Evolutionary conservation across 2,329 filamentous ascomycete species (phyloP).

Genomic region (Sporothrix mexicana): DNA sequence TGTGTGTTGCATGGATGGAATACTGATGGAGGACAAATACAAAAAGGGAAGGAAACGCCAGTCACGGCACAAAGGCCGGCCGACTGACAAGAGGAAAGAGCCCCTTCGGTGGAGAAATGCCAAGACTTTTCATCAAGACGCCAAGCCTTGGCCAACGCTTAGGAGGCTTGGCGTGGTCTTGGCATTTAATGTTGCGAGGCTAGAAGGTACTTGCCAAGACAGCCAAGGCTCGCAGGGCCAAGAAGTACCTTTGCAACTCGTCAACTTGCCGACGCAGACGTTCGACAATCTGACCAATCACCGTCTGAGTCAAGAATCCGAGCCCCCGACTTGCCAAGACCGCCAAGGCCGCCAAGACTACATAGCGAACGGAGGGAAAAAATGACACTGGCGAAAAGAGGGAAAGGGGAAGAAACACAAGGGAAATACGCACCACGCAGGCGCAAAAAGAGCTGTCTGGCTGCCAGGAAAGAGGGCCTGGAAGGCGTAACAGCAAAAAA

Average conservation of each 20-base stretch:
- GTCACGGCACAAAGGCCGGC: constrained; percentile 25
- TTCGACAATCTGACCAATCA: constrained; percentile 31
- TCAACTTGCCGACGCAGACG: constrained; percentile 18
- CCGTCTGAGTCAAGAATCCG: not conserved
- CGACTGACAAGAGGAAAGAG: constrained; percentile 12
- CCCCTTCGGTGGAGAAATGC: constrained; percentile 34
- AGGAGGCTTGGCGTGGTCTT: constrained; percentile 37
- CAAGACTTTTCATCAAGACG: constrained; percentile 35
- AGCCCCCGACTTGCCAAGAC: constrained; percentile 38
- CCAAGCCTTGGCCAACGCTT: constrained; percentile 41
- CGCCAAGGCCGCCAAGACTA: constrained; percentile 35
- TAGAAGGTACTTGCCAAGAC: not conserved
- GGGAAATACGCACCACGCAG: constrained; percentile 8
- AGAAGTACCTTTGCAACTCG: not conserved
- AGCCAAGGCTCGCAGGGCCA: not conserved
- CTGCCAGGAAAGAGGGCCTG: constrained; percentile 18
- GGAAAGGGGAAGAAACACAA: constrained; percentile 19
- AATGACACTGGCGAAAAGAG: constrained; percentile 27
- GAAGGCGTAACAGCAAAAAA: constrained; percentile 3
- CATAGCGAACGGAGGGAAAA: constrained; percentile 31
- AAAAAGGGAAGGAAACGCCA: constrained; percentile 19
- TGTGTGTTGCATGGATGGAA: too few relatives aligned
- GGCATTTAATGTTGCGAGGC: constrained; percentile 23
- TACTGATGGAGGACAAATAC: not conserved
- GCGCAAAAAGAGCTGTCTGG: constrained; percentile 4